These are phyloP conservation scores for Nadsonia commutata DNA, from an alignment of 1,139 yeast species.

Conservation along the genomic window DNA sequence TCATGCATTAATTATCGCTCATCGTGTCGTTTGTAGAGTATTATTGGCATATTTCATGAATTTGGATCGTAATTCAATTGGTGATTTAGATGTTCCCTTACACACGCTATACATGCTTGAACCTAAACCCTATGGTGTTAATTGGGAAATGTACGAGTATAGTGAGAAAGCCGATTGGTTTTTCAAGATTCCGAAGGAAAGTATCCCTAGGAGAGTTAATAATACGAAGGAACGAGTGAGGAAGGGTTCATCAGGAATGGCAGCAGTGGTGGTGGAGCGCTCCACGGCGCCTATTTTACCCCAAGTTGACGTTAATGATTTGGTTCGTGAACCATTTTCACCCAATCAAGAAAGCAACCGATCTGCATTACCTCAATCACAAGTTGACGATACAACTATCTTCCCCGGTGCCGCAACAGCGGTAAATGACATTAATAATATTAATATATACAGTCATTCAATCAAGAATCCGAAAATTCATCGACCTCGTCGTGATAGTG, in stretches of 20 bases:
- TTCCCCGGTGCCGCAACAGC: background rate
- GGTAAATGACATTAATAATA: too few species aligned
- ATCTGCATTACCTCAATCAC: background rate
- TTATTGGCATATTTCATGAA: slow-evolving; percentile 80
- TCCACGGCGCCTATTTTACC: background rate
- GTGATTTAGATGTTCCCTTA: slow-evolving; percentile 83
- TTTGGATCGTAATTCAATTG: slow-evolving; percentile 65
- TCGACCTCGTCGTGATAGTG: background rate
- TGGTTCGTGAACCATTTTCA: background rate
- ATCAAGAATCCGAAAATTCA: background rate
- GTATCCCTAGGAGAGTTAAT: background rate
- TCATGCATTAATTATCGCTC: slow-evolving; percentile 70
- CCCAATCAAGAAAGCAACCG: background rate
- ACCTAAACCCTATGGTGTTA: slow-evolving; percentile 90
- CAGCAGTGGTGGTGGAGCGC: background rate
- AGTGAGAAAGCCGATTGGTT: slow-evolving; percentile 72
- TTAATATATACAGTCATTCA: background rate
- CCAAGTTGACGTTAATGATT: background rate
- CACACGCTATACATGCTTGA: slow-evolving; percentile 84
- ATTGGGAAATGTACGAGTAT: slow-evolving; percentile 78
- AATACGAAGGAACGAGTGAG: background rate
- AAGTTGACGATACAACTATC: background rate
- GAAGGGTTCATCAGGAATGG: background rate
- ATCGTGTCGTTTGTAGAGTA: slow-evolving; percentile 81
- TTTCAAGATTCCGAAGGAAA: slow-evolving; percentile 38